Evolutionary conservation across 1,284 basidiomycete species (phyloP), one percentile per base, ranked within the genome.

Genomic region (Pyrrhoderma noxium): DNA sequence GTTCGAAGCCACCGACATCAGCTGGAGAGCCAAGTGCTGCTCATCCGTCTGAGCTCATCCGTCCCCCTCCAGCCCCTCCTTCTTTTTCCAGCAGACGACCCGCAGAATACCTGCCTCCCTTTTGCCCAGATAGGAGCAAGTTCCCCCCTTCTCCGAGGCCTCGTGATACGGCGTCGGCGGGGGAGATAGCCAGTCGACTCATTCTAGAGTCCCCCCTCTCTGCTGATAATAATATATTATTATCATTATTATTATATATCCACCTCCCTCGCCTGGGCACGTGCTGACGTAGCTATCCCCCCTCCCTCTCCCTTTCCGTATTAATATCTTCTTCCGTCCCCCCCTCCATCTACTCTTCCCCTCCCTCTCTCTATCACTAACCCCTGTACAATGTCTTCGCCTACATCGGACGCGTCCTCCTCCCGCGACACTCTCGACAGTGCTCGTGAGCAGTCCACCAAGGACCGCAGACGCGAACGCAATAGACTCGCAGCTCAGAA

Each of bases 401-500:
- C 54, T 8, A 47, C 39, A 11, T 39, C 43, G 8, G 52, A 54
- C 45, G 31, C 49, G 18, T 52, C 54, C 46, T 52, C 50, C 38
- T 55, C 54, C 36, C 54, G 25, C 48, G 38, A 34, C 50, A 35
- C 40, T 45, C 37, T 19, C 25, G 54, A 52, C 38, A 50, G 46
- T 39, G 7, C 36, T 21, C 48, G 53, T 18, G 52, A 54, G 41
- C 52, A 54, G 47, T 44, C 45, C 45, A 55, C 54, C 36, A 55
- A 55, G 50, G 54, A 55, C 37, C 45, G 54, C 19, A 45, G 54
- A 21, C 41, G 54, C 18, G 54, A 55, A 41, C 54, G 54, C 40
- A 55, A 55, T 49, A 47, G 54, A 36, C 54, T 55, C 45, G 54
- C 54, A 0, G 54, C 54, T 11, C 54, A 55, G 34, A 55, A 55